These are phyloP conservation scores for Tanozyma kutaoensis DNA, from an alignment of 805 yeast species.

Conservation along the genomic window DNA sequence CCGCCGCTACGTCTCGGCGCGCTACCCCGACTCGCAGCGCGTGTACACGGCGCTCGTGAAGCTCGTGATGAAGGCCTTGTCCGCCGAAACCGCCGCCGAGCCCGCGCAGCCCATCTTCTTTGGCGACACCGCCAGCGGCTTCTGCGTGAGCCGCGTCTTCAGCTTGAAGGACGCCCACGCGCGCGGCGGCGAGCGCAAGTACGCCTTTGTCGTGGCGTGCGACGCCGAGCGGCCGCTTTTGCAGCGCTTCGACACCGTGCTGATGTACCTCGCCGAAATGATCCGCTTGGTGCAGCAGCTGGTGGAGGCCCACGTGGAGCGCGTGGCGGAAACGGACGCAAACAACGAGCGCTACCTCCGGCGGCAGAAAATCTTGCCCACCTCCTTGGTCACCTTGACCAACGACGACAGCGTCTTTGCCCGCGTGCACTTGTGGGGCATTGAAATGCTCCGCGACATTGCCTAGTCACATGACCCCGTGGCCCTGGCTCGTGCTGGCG, in stretches of 20 bases:
- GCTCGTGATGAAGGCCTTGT: slow-evolving; percentile 47
- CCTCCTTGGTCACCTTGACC: slow-evolving; percentile 39
- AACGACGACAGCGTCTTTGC: slow-evolving; percentile 41
- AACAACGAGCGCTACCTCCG: slow-evolving; percentile 43
- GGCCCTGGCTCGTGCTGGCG: too few species aligned
- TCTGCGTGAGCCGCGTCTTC: slow-evolving; percentile 46
- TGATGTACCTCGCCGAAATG: slow-evolving; percentile 18
- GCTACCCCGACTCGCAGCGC: slow-evolving; percentile 37
- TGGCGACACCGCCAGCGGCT: slow-evolving; percentile 51
- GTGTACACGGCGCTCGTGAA: slow-evolving; percentile 44
- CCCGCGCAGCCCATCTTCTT: slow-evolving; percentile 46
- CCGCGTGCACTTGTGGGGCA: slow-evolving; percentile 52
- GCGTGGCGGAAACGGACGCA: slow-evolving; percentile 1
- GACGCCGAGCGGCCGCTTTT: slow-evolving; percentile 41
- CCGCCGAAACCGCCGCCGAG: slow-evolving; percentile 54
- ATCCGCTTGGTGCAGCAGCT: slow-evolving; percentile 7
- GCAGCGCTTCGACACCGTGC: slow-evolving; percentile 40
- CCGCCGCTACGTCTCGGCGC: slow-evolving; percentile 39
- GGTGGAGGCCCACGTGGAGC: slow-evolving; percentile 7
- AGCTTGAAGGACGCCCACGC: slow-evolving; percentile 53
- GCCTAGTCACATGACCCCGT: too few species aligned
- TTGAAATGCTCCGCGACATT: slow-evolving; percentile 25
- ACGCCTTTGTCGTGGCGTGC: slow-evolving; percentile 42
- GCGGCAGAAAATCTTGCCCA: slow-evolving; percentile 41
- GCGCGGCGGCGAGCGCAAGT: slow-evolving; percentile 62